Percentiles rank a stretch among this genome's conserved stretches.
These are phyloP conservation scores for Psidium friedrichsthalianum DNA, from an alignment of 345 rosid genomes.

Conservation along the genomic window DNA sequence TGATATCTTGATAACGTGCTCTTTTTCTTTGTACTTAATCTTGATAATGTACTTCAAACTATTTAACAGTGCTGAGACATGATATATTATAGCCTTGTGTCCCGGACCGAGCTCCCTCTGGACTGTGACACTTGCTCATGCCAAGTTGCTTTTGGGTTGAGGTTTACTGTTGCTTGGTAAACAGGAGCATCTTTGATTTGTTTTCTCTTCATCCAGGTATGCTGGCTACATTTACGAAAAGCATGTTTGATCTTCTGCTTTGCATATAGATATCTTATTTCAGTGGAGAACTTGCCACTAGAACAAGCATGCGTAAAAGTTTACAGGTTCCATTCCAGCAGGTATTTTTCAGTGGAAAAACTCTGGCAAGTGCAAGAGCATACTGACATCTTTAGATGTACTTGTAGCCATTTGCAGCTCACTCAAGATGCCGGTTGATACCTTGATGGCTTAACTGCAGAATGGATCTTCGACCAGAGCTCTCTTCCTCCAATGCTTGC, in stretches of 20 bases:
- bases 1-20: not conserved
- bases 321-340: not conserved
- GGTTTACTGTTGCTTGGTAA: not conserved
- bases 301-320: not conserved
- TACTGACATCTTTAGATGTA: not conserved
- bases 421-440: not conserved
- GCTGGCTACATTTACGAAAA: not conserved
- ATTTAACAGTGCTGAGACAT: not conserved
- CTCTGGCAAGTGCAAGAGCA: not conserved
- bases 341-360: not conserved
- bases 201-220: not conserved
- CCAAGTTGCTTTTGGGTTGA: not conserved
- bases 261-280: not conserved
- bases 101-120: too few relatives aligned
- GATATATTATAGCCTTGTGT: not conserved
- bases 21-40: not conserved
- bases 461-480: not conserved
- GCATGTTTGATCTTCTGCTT: not conserved
- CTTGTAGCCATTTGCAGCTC: not conserved
- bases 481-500: not conserved
- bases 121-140: not conserved
- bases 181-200: not conserved
- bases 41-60: not conserved
- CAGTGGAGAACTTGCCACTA: not conserved
- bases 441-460: not conserved